Base-by-base conservation (phyloP, 75 land plant species). In the Larix kaempferi region DNA sequence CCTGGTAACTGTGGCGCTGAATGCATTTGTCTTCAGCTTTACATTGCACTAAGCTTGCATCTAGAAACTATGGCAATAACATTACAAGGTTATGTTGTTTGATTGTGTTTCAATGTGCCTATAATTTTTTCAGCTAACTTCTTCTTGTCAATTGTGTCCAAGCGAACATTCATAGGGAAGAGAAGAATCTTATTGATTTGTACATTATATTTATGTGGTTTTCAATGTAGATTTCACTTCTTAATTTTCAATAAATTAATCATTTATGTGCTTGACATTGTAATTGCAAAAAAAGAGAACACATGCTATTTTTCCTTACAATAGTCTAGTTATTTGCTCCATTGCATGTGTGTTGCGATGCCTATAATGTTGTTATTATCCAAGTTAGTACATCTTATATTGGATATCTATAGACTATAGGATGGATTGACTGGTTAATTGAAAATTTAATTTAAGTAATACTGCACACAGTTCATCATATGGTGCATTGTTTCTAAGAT, bases 101-200 rank as follows among this genome's bases (percentile, higher is more conserved):
- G 8, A 41, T 39, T 39, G n/a, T 69, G 37, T 23, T 27, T 22
- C 10, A 12, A 21, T n/a, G 2, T 41, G 72, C 41, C 49, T 69
- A 39, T 69, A 37, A 41, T n/a, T 41, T 69, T n/a, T 29, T 69
- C 52, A 69, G 72, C 49, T 69, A 19, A 39, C 72, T n/a, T 69
- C 2, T 69, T 39, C 2, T 69, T n/a, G 19, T 6, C 49, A 10
- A 29, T 69, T 69, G 49, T 83, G 26, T 86, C 61, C 78, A 96
- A 98, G 99, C 99, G 75, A 82, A 83, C 60, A 94, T 96, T 6
- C 92, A 91, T 82, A 90, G 99, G 41, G 84, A 73, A 74, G 99
- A 96, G 78, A 87, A 84, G 76, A 96, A 96, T 80, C 72, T 90
- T 35, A 84, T 96, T 33, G 99, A 96, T 73, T 81, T 94, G n/a